These are phyloP conservation scores for Blastocladiella emersonii DNA, from an alignment of 371 early-diverging fungal species.

Conservation along the genomic window DNA sequence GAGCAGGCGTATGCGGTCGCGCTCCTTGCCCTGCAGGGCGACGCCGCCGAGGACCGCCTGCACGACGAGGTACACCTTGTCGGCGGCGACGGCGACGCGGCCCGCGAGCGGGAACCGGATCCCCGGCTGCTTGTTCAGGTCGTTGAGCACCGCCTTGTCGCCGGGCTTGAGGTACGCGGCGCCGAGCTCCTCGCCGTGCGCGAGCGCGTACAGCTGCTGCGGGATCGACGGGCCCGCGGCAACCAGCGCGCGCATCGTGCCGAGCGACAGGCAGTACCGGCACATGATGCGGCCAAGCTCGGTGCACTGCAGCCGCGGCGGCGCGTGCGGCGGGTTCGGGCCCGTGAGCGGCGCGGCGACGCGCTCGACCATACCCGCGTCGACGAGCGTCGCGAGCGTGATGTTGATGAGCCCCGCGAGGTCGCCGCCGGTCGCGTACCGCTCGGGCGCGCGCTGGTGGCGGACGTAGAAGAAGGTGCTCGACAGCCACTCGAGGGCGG, in stretches of 20 bases:
- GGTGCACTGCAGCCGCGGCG: background rate
- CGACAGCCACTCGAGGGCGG: constrained; percentile 44
- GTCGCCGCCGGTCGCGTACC: constrained; percentile 38
- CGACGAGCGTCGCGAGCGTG: constrained; percentile 26
- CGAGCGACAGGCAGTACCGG: constrained; percentile 28
- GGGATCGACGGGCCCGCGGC: constrained; percentile 12
- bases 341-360: constrained; percentile 4
- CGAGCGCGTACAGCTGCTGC: constrained; percentile 27
- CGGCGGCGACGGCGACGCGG: background rate
- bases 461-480: constrained; percentile 54
- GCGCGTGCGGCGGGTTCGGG: constrained; percentile 14
- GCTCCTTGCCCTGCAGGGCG: too few species aligned
- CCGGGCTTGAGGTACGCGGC: constrained; percentile 23
- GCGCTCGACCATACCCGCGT: background rate
- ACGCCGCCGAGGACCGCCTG: background rate
- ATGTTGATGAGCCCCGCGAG: constrained; percentile 23
- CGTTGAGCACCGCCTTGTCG: constrained; percentile 49
- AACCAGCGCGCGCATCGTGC: constrained; percentile 23
- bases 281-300: constrained; percentile 22
- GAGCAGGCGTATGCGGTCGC: background rate
- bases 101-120: background rate
- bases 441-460: constrained; percentile 37
- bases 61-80: background rate
- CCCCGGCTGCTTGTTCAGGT: constrained; percentile 46
- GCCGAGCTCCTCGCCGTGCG: constrained; percentile 29